Evolutionary conservation across 176 grass and related monocot species (phyloP), one percentile per base, ranked within the genome.

Genomic region (Metroxylon sagu): DNA sequence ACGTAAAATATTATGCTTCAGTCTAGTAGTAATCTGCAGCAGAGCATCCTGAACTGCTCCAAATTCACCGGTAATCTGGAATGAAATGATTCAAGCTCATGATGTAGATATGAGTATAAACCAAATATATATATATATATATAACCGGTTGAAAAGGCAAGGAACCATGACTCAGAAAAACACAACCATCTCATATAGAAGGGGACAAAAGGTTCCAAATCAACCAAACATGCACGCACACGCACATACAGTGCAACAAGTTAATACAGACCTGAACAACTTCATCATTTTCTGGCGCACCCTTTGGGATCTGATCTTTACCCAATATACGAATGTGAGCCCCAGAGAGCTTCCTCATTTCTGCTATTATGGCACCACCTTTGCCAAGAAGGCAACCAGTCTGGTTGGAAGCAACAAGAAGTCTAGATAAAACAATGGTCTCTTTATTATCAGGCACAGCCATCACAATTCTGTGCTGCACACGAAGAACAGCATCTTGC

Each of bases 261-360:
- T 14, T 65, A 67, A 71, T 28, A 29, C 64, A 70, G 29, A 98
- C 93, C 84, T 98, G 84, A 62, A 98, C 64, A 61, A 92, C 76
- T 85, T 85, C 87, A 54, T 83, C 84, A 77, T 81, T 79, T 75
- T 92, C 78, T 59, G 72, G 76, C 8, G 89, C 59, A 74, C 79
- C 87, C 26, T 31, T 77, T 6, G 93, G 81, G 53, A 83, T 80
- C 62, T 87, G 83, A 48, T 85, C 88, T 85, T 92, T 92, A 55
- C 75, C 67, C 62, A 89, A 48, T 61, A 98, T 83, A 57, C 89
- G 53, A 71, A 98, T 88, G 64, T 85, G 83, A 65, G 93, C 93
- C 66, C 80, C 71, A 64, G 93, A 88, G 59, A 83, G 70, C 70
- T 92, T 98, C 82, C 93, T 92, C 88, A 98, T 92, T 79, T 98